Conservation (phyloP, 257 asterid genomes). For the Vinca minor region DNA sequence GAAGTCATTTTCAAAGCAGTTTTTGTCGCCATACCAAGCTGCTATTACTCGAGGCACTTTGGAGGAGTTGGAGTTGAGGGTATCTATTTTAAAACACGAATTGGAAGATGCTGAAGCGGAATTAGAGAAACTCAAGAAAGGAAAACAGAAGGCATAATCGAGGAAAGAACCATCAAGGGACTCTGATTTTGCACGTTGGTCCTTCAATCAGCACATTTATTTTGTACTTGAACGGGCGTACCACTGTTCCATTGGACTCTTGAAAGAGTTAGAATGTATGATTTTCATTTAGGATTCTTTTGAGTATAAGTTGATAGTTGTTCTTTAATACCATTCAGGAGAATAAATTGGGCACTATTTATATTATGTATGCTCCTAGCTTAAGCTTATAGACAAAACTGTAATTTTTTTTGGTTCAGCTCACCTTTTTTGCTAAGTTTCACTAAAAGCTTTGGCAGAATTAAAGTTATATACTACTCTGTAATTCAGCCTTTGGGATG, state of each 20-base stretch:
- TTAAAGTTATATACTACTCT: too few relatives aligned
- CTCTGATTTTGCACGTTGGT: neutral
- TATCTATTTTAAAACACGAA: slow-evolving; percentile 47
- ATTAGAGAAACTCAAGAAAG: slow-evolving; percentile 60
- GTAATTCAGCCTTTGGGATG: too few relatives aligned
- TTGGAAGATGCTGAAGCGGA: slow-evolving; percentile 63
- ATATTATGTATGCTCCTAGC: neutral
- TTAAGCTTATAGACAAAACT: neutral
- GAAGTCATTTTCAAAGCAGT: slow-evolving; percentile 55
- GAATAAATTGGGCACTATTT: slow-evolving; percentile 8
- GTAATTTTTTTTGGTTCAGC: neutral
- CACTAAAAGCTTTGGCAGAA: too few relatives aligned
- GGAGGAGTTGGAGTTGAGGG: slow-evolving; percentile 60
- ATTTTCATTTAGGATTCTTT: neutral
- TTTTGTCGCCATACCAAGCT: slow-evolving; percentile 57
- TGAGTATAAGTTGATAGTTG: neutral
- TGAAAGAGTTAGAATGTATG: neutral
- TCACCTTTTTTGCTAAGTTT: too few relatives aligned
- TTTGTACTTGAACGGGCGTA: neutral
- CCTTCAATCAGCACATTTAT: neutral
- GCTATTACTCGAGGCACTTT: slow-evolving; percentile 46
- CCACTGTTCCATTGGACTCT: neutral
- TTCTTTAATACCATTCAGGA: neutral
- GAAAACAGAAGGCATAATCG: slow-evolving; percentile 51
- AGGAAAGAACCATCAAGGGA: neutral